Conservation (phyloP, 2,329 filamentous ascomycete genomes). For the Calonectria pseudoturangicola region DNA sequence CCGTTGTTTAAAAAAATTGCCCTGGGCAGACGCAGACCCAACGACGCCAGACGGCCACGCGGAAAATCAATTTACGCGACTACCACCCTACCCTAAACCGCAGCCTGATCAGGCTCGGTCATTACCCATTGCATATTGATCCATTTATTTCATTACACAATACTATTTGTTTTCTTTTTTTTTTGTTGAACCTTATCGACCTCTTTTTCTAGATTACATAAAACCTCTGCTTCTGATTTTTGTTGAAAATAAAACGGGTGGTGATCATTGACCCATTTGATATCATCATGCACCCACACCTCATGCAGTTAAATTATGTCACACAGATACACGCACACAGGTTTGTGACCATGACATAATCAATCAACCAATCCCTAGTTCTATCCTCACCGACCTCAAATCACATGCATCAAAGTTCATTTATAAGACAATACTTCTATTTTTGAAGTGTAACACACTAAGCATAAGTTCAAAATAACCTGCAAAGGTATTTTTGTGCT, state of each 20-base stretch:
- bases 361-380: not conserved
- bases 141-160: not conserved
- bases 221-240: not conserved
- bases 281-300: not conserved
- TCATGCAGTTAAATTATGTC: not conserved
- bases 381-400: not conserved
- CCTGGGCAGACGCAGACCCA: not conserved
- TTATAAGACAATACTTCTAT: not conserved
- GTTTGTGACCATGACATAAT: not conserved
- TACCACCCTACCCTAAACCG: constrained; percentile 21
- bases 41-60: constrained; percentile 6
- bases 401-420: not conserved
- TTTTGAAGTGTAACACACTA: not conserved
- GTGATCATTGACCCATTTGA: not conserved
- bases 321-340: too few species aligned
- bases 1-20: not conserved
- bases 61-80: constrained; percentile 53
- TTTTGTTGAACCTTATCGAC: not conserved
- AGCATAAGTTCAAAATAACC: not conserved
- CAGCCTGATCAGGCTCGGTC: constrained; percentile 8
- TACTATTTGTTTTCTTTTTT: not conserved
- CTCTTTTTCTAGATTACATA: not conserved
- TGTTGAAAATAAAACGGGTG: not conserved
- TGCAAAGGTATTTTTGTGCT: not conserved
- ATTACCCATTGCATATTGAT: too few species aligned